Evolutionary conservation across 768 basidiomycete species (phyloP), one percentile per base, ranked within the genome.

Genomic region (Fistulinella prunicolor): DNA sequence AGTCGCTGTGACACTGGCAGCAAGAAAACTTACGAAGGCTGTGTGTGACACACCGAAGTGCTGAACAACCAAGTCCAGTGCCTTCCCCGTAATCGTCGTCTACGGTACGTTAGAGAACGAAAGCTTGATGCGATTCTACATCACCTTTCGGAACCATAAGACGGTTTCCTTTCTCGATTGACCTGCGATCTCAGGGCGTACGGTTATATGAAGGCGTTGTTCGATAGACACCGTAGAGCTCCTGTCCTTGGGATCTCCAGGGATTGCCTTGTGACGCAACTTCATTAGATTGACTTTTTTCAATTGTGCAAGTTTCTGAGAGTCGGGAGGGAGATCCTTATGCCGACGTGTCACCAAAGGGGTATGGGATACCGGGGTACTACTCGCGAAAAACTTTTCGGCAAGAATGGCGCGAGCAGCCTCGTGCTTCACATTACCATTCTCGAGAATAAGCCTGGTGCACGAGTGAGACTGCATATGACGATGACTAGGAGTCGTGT

Each of bases 71-170:
- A 81, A 58, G 57, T 89, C 88, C 35, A 89, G 66, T 9, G 78
- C 86, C 56, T 70, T 80, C 1, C 88, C 88, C 9, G 79, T 72
- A 10, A 75, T 63, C 13, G 80, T 61, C 8, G 72, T 70, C 86
- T 89, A 51, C 28, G 32, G 37, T 28, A 36, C 12, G 38, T 56
- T 47, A 55, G 48, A 46, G 12, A 39, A 34, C 4, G 29, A 36
- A 47, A 23, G 12, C 3, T 17, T 20, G 39, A 30, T 23, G 26
- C 13, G 16, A 42, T 45, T 17, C 22, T 8, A 35, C 10, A 28
- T 53, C 57, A 87, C 89, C 77, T 87, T 89, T 41, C 74, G 70
- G 46, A 87, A 78, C 89, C 89, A 93, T 41, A 89, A 75, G 7
- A 74, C 58, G 42, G 69, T 71, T 58, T 81, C 77, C 14, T 58